Evolutionary conservation across 140 eudicot genomes (phyloP), one percentile per base, ranked within the genome.

Genomic region (Stevia rebaudiana): DNA sequence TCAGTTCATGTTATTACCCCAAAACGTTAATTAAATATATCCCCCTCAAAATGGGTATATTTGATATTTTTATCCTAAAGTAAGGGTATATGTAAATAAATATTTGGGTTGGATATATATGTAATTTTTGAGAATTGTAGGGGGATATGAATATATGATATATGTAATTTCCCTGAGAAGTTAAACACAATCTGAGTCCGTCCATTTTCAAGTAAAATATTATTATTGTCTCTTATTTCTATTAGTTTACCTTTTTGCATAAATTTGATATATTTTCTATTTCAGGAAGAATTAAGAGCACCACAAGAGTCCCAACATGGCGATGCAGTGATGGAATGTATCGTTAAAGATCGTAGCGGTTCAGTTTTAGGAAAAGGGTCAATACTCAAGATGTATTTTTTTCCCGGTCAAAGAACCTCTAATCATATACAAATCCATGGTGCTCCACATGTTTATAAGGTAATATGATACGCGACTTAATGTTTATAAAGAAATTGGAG

Each of bases 301-400:
- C 98, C 98, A 30, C 88, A 80, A 64, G 98, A 91, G 64, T 82
- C 88, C 69, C 98, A 91, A 67, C 96, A 91, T 28, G 98, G 98
- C 43, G 98, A 91, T 84, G 98, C 98, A 15, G 96, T 91, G 61
- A 91, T 91, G 98, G 98, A 91, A 79, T 82, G 94, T 17, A 85
- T 91, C 56, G 92, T 91, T 63, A 91, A 82, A 78, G 86, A 83
- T 59, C 98, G 98, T 23, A 87, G 78, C 58, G 98, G 98, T 76
- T 91, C 98, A 6, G 98, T 91, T 81, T 70, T 91, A 47, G 98
- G 98, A 49, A 91, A 84, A 63, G 98, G 96, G 5, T 91, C 95
- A 31, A 91, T 91, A 69, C 85, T 91, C 12, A 91, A 91, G 83
- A 91, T 87, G 98, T 91, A 91, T 73, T 91, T 91, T 76, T 91